These are phyloP conservation scores for Penicillium sclerotiorum DNA, from an alignment of 2,329 filamentous ascomycete genomes.

Conservation along the genomic window DNA sequence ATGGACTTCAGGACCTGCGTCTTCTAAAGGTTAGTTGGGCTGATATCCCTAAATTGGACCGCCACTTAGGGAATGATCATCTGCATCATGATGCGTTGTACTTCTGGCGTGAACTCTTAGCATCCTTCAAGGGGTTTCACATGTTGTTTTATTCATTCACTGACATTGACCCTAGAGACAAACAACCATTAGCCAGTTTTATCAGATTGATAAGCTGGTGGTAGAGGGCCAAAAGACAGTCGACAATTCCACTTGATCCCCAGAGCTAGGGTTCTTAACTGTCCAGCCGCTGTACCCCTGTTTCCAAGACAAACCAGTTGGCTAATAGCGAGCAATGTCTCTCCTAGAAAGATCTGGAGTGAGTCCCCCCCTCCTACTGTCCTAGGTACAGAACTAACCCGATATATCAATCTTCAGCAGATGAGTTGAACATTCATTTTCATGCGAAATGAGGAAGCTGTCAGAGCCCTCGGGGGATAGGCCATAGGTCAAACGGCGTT, in stretches of 20 bases:
- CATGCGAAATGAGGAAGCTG: too few species aligned
- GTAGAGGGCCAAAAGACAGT: conserved; percentile 85
- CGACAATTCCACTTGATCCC: conserved; percentile 36
- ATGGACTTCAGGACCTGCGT: conserved; percentile 83
- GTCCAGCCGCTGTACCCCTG: conserved; percentile 7
- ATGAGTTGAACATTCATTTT: too few species aligned
- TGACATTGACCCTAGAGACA: conserved; percentile 71
- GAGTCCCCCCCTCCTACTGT: too few species aligned
- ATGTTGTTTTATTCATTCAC: too few species aligned
- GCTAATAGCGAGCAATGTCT: conserved; percentile 67
- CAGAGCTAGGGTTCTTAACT: not conserved
- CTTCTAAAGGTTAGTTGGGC: conserved; percentile 76
- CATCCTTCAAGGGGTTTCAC: not conserved
- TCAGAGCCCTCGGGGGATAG: too few species aligned
- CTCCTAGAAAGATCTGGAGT: too few species aligned
- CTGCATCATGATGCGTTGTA: not conserved
- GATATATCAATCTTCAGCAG: conserved; percentile 21
- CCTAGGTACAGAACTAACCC: too few species aligned
- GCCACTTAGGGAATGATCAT: not conserved
- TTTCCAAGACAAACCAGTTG: conserved; percentile 53
- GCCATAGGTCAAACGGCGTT: too few species aligned
- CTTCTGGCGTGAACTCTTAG: not conserved
- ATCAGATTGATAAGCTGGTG: conserved; percentile 85
- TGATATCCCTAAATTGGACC: not conserved
- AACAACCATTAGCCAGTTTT: conserved; percentile 93